Evolutionary conservation across 805 yeast species (phyloP).

Genomic region (Candida oleophila): DNA sequence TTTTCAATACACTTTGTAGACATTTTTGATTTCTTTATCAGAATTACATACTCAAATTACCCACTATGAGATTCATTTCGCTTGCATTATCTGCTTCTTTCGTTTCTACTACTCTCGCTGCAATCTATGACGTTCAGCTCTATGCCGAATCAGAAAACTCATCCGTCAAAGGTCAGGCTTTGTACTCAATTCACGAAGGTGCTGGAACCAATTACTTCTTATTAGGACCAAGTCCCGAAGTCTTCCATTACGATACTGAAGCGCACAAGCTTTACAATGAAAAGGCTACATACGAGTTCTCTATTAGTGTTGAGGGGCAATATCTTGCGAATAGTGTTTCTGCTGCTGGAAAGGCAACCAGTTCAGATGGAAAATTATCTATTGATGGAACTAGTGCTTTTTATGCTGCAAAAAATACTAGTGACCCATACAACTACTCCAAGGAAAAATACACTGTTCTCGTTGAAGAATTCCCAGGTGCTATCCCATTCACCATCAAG

Average conservation of each 20-base stretch:
- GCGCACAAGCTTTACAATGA: background rate
- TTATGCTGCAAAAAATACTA: constrained; percentile 25
- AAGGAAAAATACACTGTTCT: constrained; percentile 12
- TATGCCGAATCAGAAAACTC: constrained; percentile 22
- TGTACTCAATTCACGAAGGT: constrained; percentile 39
- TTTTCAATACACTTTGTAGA: background rate
- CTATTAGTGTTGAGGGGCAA: background rate
- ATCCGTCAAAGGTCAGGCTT: constrained; percentile 24
- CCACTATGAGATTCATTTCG: constrained; percentile 1
- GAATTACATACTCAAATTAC: too few species aligned
- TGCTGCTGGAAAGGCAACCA: constrained; percentile 10
- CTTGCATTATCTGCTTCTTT: constrained; percentile 1
- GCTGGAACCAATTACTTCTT: constrained; percentile 44
- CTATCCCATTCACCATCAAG: constrained; percentile 1
- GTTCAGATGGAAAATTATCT: constrained; percentile 16
- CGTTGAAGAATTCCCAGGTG: background rate
- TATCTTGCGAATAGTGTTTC: constrained; percentile 7
- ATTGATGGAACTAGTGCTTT: constrained; percentile 18
- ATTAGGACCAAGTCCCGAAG: constrained; percentile 18
- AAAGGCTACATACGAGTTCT: background rate
- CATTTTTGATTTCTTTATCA: too few species aligned
- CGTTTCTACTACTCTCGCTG: constrained; percentile 4
- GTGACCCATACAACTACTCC: constrained; percentile 30
- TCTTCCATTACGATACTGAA: constrained; percentile 18
- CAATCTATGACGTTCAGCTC: constrained; percentile 15